Evolutionary conservation across 129 eudicot genomes (phyloP), one percentile per base, ranked within the genome.

Genomic region (Flaveria linearis): DNA sequence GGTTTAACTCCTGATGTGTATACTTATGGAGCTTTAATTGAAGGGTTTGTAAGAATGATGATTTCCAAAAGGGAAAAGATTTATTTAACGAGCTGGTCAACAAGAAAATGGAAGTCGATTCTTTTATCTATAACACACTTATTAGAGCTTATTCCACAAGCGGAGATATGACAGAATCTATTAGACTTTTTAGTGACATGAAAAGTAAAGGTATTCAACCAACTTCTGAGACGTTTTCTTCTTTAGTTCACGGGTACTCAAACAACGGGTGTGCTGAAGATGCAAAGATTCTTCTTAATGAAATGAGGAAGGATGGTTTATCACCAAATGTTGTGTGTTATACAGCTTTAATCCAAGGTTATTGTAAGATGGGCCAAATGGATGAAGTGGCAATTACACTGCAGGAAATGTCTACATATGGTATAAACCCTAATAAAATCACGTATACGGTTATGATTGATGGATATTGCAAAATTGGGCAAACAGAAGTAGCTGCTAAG

Each of bases 311-410:
- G 22, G 84, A 77, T n/a, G 88, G 88, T 63, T 78, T 92, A 74
- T 73, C 45, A 76, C 98, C 96, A 16, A 70, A 90, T 82, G 88
- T 90, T 10, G 84, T 87, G 25, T 84, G 94, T 79, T 92, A 85
- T 77, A 93, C 97, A 10, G 95, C 97, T 33, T 62, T 93, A 53
- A 90, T 93, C 18, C 78, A 79, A 71, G 97, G 96, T 62, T 90
- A 88, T 74, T 90, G 92, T 84, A 82, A 85, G 82, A 75, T 84
- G 64, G 97, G 97, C 5, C 81, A 93, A 60, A 90, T 93, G 95
- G 86, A 88, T 70, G 78, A 85, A 76, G 97, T 75, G 64, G 77
- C 22, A 69, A 45, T 45, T 2, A 68, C 84, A 17, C 76, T 88
- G 83, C 64, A 73, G 52, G 89, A 93, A 80, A 93, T 93, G 98